Percentiles rank a stretch among this genome's conserved stretches.
Evolutionary conservation across 805 yeast genomes (phyloP).

Genomic region (Candida vartiovaarae): DNA sequence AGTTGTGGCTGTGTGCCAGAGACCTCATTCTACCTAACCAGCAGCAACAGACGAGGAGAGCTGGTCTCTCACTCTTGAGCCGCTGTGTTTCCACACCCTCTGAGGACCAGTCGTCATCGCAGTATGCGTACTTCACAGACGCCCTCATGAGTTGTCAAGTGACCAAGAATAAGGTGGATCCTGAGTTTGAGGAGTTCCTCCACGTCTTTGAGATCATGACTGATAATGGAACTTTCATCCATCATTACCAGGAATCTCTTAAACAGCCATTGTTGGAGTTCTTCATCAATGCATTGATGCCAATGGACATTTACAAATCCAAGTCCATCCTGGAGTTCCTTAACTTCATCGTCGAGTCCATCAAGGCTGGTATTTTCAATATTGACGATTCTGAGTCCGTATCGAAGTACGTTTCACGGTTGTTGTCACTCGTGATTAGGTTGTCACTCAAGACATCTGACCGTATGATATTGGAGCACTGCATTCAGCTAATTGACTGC

Average conservation of each 20-base stretch:
- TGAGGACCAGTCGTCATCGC: constrained; percentile 36
- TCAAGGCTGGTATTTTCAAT: constrained; percentile 40
- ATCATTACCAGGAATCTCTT: constrained; percentile 42
- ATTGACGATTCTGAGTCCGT: constrained; percentile 6
- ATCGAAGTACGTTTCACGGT: constrained; percentile 28
- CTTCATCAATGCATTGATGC: constrained; percentile 27
- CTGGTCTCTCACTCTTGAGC: constrained; percentile 45
- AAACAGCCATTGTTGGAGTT: constrained; percentile 32
- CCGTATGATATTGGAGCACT: constrained; percentile 27
- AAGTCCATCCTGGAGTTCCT: constrained; percentile 24
- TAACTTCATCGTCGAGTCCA: constrained; percentile 34
- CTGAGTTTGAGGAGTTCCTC: constrained; percentile 46
- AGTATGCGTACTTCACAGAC: constrained; percentile 53
- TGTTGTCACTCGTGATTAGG: constrained; percentile 30
- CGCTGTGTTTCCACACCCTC: constrained; percentile 48
- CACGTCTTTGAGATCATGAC: constrained; percentile 41
- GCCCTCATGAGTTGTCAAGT: constrained; percentile 39
- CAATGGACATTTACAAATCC: constrained; percentile 19
- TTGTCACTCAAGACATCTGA: constrained; percentile 36
- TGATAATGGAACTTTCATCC: constrained; percentile 44
- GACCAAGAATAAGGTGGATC: constrained; percentile 29
- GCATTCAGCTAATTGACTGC: constrained; percentile 36
- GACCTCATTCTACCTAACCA: constrained; percentile 38
- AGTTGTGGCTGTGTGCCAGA: constrained; percentile 67
- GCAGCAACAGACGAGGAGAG: constrained; percentile 31